Base-by-base conservation (phyloP, 306 rosid species). In the Rosa rugosa region DNA sequence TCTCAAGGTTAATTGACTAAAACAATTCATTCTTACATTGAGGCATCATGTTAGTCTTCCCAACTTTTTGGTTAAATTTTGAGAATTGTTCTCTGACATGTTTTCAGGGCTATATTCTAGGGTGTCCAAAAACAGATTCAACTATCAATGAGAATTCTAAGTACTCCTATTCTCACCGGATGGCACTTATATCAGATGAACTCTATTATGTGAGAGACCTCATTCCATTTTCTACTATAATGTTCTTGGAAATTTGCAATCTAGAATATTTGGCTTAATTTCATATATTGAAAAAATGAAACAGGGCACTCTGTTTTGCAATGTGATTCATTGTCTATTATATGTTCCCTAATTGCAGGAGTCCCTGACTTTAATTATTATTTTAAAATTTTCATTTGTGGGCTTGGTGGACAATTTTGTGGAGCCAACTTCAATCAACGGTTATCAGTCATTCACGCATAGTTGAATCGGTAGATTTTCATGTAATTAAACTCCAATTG, bases 111-210 rank as follows among this genome's bases (percentile, higher is more conserved):
- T 79, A 79, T 34, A 25, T 70, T 59, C 40, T 79, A 42, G 82
- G 70, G 49, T 71, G 62, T 67, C 82, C 82, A 18, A 44, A 10
- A 9, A 79, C 63, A 14, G 82, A 70, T 60, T 1, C 36, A 8
- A 5, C 6, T 20, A 44, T 79, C 53, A 71, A 57, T 59, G 76
- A 70, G 40, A 79, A 79, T 45, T 70, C 82, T 13, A 79, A 71
- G 63, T 70, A 70, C 10, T 18, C 27, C 13, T 73, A 51, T 53
- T 16, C 74, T 53, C 66, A 80, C 47, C 79, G 78, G 53, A 72
- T 72, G 73, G 78, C 73, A 13, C 74, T 80, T 22, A 45, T 80
- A 65, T 80, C 83, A 42, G 73, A 80, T 50, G 73, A 73, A 65
- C 83, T 80, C 68, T 80, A 73, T 31, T 42, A 72, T 71, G 83